Conservation (phyloP, 2,329 filamentous ascomycete species). For the Diaporthe ampelina region DNA sequence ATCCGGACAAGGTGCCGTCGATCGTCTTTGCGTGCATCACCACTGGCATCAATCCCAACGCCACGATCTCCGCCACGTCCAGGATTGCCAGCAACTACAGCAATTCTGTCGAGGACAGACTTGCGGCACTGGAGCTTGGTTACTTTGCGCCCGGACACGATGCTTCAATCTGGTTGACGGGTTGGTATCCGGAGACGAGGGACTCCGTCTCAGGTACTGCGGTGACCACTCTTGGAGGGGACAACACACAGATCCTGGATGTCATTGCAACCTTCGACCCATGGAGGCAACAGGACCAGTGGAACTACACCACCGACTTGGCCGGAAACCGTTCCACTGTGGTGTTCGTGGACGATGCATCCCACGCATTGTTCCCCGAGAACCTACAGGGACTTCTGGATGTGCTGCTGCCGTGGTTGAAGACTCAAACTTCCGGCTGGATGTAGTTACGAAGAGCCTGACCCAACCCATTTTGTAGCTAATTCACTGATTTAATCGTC, state of each 20-base stretch:
- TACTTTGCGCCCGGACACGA: constrained; percentile 8
- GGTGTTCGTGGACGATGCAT: constrained; percentile 4
- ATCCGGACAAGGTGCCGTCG: constrained; percentile 9
- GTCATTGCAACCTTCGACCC: constrained; percentile 10
- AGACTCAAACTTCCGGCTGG: constrained; percentile 1
- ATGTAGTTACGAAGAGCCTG: not conserved
- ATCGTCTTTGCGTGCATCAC: constrained; percentile 8
- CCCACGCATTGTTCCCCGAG: constrained; percentile 16
- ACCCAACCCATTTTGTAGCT: not conserved
- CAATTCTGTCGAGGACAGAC: not conserved
- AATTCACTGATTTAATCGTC: not conserved
- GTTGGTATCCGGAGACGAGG: not conserved
- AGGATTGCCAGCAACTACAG: constrained; percentile 4
- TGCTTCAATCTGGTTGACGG: not conserved
- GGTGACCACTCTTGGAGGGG: not conserved
- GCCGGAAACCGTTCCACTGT: not conserved
- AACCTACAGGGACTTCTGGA: constrained; percentile 7
- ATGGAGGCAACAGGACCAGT: not conserved
- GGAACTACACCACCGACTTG: constrained; percentile 1
- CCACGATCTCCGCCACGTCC: constrained; percentile 1
- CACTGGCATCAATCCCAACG: constrained; percentile 4
- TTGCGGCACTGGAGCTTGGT: constrained; percentile 1
- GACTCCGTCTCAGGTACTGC: not conserved
- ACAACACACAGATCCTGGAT: constrained; percentile 14
- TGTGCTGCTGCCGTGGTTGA: not conserved